Conservation (phyloP, 805 yeast genomes). For the Pichia nakasei region DNA sequence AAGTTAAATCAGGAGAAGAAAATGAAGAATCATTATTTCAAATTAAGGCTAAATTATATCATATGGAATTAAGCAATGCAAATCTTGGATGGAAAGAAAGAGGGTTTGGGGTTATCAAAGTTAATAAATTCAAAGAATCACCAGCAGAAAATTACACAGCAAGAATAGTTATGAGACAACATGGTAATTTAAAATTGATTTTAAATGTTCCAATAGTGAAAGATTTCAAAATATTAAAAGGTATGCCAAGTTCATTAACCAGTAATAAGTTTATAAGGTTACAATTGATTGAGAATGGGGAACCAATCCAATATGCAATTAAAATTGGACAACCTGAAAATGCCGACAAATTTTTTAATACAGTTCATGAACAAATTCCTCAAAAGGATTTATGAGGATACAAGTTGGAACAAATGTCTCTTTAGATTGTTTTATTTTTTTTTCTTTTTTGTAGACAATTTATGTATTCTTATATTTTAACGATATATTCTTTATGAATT, state of each 20-base stretch:
- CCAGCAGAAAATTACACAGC: slow-evolving; percentile 32
- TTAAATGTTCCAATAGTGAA: slow-evolving; percentile 62
- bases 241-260: slow-evolving; percentile 77
- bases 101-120: slow-evolving; percentile 82
- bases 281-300: slow-evolving; percentile 51
- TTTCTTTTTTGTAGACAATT: no score
- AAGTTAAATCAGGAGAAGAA: slow-evolving; percentile 83
- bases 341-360: slow-evolving; percentile 49
- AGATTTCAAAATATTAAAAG: slow-evolving; percentile 58
- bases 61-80: slow-evolving; percentile 55
- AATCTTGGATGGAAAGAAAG: slow-evolving; percentile 90
- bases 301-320: slow-evolving; percentile 77
- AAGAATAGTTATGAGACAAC: slow-evolving; percentile 85
- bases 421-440: no score
- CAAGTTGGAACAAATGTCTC: no score
- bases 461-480: no score
- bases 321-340: slow-evolving; percentile 57
- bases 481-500: no score
- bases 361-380: slow-evolving; percentile 32
- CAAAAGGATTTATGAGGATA: slow-evolving; percentile 4
- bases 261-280: slow-evolving; percentile 81
- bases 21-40: slow-evolving; percentile 61
- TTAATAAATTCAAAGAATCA: slow-evolving; percentile 39
- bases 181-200: slow-evolving; percentile 74
- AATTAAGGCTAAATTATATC: slow-evolving; percentile 72